Base-by-base conservation (phyloP, 345 rosid species). In the Lepidium didymum region DNA sequence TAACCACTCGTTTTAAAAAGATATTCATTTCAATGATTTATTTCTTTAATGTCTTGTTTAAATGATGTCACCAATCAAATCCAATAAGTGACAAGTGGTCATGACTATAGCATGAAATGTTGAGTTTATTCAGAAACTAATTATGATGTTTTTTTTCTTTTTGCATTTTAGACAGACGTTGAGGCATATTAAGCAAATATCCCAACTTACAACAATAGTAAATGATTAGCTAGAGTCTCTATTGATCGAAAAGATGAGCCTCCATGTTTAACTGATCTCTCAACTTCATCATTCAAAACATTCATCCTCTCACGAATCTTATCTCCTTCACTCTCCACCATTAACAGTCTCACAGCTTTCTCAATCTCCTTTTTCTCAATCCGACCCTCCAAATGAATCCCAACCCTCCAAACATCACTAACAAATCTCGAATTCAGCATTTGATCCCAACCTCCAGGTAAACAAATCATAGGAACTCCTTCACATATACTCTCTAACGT, bases 391-490 rank as follows among this genome's bases (percentile, higher is more conserved):
- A 69, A 51, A 7, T 75, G 70, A 14, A 75, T 8, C 0, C 75
- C 79, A 0, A 69, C 56, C n/a, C 4, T 64, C 79, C 75, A 75
- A 47, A 68, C 14, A 31, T 68, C 67, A 16, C 75, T 62, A 12
- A 69, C 74, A 10, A 63, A 75, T 69, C 79, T 68, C 13, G 75
- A 42, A 18, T 75, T 75, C 55, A 64, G 11, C 67, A 68, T 62
- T 16, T 75, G 79, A 35, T 75, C 79, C 70, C 75, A 68, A 10
- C 68, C 59, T 12, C 58, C 62, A 15, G 79, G 79, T 5, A 62
- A 47, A 19, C 79, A 75, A 0, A 75, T 64, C 79, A 75, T 69
- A 41, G 75, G 75, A 21, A 74, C 78, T 25, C 78, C 74, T 68
- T 68, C 78, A 19, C 64, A 75, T 53, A 75, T 54, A 62, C 78